phyloP scores from a whole-genome alignment of 2,329 filamentous ascomycete species.

The Fusarium coicis region DNA sequence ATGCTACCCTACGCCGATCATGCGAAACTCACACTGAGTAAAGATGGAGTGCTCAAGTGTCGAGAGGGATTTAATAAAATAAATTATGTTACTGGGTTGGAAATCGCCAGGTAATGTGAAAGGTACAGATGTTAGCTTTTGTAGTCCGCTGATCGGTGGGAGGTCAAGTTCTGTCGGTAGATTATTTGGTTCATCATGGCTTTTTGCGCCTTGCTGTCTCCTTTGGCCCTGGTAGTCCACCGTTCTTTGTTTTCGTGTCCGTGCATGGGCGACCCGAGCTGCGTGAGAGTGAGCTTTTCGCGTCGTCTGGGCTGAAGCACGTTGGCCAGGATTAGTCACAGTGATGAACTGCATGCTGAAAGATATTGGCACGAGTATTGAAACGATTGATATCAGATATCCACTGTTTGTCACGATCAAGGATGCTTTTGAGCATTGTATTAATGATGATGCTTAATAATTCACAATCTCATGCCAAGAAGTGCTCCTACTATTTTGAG shows the following conservation, averaged over 20 bases:
- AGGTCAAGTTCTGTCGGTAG: accelerated
- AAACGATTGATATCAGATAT: too few relatives aligned
- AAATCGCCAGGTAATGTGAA: background rate
- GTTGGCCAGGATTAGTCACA: background rate
- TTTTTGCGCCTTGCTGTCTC: accelerated
- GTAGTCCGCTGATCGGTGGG: accelerated
- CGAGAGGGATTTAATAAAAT: background rate
- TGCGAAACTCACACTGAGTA: slow-evolving; percentile 1
- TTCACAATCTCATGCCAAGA: slow-evolving; percentile 5
- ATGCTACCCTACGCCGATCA: background rate
- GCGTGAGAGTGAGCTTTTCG: slow-evolving; percentile 12
- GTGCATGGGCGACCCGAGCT: slow-evolving; percentile 6
- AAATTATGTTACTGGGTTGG: background rate
- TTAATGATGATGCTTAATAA: background rate
- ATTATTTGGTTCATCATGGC: background rate
- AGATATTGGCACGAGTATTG: too few relatives aligned
- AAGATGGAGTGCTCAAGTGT: background rate
- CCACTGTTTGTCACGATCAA: background rate
- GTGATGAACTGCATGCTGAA: slow-evolving; percentile 1
- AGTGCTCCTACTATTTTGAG: slow-evolving; percentile 17
- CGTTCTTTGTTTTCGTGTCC: background rate
- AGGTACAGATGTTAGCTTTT: background rate
- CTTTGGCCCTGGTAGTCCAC: background rate
- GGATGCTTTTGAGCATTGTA: background rate
- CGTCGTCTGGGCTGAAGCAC: background rate